Conservation (phyloP, 768 basidiomycete genomes). For the Hypsizygus marmoreus region DNA sequence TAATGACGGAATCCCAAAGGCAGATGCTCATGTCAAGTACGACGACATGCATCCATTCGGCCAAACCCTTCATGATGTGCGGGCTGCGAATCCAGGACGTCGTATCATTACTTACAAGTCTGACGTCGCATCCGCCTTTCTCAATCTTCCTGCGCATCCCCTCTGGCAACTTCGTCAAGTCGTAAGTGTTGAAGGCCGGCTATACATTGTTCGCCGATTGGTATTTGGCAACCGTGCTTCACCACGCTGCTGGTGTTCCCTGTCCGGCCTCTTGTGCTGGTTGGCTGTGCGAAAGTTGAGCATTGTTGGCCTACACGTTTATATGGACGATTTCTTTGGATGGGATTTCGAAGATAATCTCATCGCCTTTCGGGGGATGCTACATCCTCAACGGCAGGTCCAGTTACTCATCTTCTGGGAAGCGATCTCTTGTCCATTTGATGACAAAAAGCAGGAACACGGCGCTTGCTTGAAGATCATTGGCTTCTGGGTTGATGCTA, state of each 20-base stretch:
- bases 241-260: conserved; percentile 26
- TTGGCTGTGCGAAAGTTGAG: conserved; percentile 22
- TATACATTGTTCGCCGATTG: conserved; percentile 26
- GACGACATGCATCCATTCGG: conserved; percentile 25
- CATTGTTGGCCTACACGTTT: too few species aligned
- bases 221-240: conserved; percentile 29
- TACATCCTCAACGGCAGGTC: background rate
- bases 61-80: conserved; percentile 11
- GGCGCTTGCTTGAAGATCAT: conserved; percentile 29
- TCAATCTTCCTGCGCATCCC: conserved; percentile 31
- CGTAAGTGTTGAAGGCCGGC: conserved; percentile 22
- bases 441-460: conserved; percentile 26
- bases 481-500: conserved; percentile 33
- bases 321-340: conserved; percentile 5
- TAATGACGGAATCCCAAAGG: conserved; percentile 18
- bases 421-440: conserved; percentile 22
- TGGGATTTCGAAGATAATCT: conserved; percentile 2
- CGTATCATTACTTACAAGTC: conserved; percentile 25
- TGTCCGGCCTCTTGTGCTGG: conserved; percentile 31
- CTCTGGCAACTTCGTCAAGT: conserved; percentile 36
- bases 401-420: conserved; percentile 27
- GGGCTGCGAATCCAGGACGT: background rate
- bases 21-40: conserved; percentile 23
- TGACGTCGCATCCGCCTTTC: conserved; percentile 31
- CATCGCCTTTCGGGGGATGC: background rate